Evolutionary conservation across 202 grass and related monocot genomes (phyloP), one percentile per base, ranked within the genome.

Genomic region (Bolboschoenoplectus hybrid): DNA sequence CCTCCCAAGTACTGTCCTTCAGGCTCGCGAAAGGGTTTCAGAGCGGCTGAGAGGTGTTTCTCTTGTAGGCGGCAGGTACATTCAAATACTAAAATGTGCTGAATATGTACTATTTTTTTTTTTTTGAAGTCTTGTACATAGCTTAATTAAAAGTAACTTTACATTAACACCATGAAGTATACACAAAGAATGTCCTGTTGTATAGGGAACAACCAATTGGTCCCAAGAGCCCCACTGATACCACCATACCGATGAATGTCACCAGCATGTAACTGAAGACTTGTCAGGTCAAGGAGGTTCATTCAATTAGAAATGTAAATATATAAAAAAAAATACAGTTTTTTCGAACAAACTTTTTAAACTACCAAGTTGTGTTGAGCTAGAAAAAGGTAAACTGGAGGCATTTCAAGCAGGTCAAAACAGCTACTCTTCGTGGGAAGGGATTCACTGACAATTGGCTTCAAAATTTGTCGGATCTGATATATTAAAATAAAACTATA

Each of bases 21-120:
- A 92, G 83, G 97, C 97, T 45, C 89, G 89, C 69, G 92, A 90
- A 82, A 89, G 97, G 61, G 91, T 99, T 90, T 84, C 92, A 16
- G 93, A 99, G 87, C 87, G 93, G 79, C 73, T 97, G 7, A 90
- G 97, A 91, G 90, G 93, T 53, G 64, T 94, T 84, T 94, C 93
- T 88, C 89, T 94, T 0, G 81, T 73, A 8, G 82, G 19, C 41
- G 74, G 77, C 65, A 91, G 89, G 89, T 91, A 79, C 6, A 51
- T 10, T 35, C 16, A 65, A 55, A 49, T 53, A 46, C 13, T 5
- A 19, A 64, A 13, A 43, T 17, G 8, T 41, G 46, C 16, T 8
- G 11, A 13, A 34, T 35, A 36, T 4, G 4, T 53, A 51, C 8
- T 51, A 35, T 34, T 50, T 35, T 13, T 34, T 51, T 50, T 35